Evolutionary conservation across 257 asterid genomes (phyloP), one percentile per base, ranked within the genome.

Genomic region (Fraxinus excelsior): DNA sequence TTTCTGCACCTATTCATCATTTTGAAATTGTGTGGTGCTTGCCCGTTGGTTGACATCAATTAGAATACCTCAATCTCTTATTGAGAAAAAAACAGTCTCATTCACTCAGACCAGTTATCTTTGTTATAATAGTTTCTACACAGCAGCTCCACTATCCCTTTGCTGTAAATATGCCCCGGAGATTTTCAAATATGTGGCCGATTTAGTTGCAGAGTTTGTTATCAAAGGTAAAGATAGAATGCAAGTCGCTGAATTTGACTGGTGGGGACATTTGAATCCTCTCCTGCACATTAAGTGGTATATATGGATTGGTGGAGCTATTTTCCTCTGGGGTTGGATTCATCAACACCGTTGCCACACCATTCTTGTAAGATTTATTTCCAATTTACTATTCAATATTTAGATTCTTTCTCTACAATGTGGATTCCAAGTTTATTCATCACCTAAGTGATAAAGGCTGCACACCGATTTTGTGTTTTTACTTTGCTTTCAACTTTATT

Each of bases 81-180:
- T 35, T n/a, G 70, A 62, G 74, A 79, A 64, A 67, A 35, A 58
- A 69, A n/a, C n/a, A n/a, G 4, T 26, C 70, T 60, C 26, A 25
- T 46, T 71, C 26, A 23, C 23, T 73, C 83, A 79, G 66, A 81
- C 74, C 12, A 46, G 19, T 44, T 74, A 11, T 84, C 73, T 82
- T 86, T 78, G 70, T 84, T 81, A 80, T 70, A 34, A 70, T 76
- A 96, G 99, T 78, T 96, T 88, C 82, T 93, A 96, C 76, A 82
- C 91, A 72, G 98, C 96, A 78, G 97, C 93, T 76, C 98, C 99
- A 67, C 86, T 96, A 31, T 93, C 99, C 70, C 88, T 96, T 76
- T 90, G 99, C 87, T 88, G 90, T 90, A 74, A 74, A n/a, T 76
- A 80, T 79, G 90, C 86, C 32, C 35, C 79, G 23, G 99, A 89